A percentile compares a stretch with the other conserved stretches of the same genome.
phyloP scores from a whole-genome alignment of 2,329 filamentous ascomycete genomes.

The Colletotrichum graminicola region DNA sequence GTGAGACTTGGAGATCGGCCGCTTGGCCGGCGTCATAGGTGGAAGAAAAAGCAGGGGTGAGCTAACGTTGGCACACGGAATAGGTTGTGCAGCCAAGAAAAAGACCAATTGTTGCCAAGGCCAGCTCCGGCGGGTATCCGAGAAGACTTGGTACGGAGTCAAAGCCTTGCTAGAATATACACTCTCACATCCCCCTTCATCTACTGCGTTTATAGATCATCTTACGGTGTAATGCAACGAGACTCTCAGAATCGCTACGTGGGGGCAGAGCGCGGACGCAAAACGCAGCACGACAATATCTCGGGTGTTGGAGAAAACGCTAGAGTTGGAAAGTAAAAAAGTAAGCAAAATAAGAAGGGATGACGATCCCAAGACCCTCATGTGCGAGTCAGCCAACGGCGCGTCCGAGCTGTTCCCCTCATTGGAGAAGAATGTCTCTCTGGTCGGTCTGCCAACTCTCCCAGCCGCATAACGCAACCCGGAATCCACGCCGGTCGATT shows the following conservation, averaged over 20 bases:
- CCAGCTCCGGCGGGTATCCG: neutral
- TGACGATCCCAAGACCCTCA: slow-evolving; percentile 36
- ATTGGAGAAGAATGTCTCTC: neutral
- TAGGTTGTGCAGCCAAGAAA: slow-evolving; percentile 32
- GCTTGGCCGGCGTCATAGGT: slow-evolving; percentile 39
- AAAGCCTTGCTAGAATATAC: neutral
- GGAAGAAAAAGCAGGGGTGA: slow-evolving; percentile 23
- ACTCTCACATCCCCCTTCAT: neutral
- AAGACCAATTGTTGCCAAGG: slow-evolving; percentile 25
- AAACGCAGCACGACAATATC: neutral
- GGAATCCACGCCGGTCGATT: neutral
- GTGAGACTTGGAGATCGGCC: slow-evolving; percentile 36
- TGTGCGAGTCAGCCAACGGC: slow-evolving; percentile 36
- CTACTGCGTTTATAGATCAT: neutral
- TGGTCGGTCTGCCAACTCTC: neutral
- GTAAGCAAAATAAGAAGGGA: neutral
- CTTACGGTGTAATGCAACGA: neutral
- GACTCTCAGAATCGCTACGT: slow-evolving; percentile 1
- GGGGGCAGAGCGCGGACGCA: slow-evolving; percentile 21
- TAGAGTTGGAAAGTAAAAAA: neutral
- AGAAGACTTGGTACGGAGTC: neutral
- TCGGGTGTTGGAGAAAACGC: slow-evolving; percentile 12
- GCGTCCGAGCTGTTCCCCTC: neutral
- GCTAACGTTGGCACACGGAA: slow-evolving; percentile 39
- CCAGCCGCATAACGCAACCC: neutral